Base-by-base conservation (phyloP, 228 moss, liverwort and hornwort species). In the Sphagnum magellanicum region DNA sequence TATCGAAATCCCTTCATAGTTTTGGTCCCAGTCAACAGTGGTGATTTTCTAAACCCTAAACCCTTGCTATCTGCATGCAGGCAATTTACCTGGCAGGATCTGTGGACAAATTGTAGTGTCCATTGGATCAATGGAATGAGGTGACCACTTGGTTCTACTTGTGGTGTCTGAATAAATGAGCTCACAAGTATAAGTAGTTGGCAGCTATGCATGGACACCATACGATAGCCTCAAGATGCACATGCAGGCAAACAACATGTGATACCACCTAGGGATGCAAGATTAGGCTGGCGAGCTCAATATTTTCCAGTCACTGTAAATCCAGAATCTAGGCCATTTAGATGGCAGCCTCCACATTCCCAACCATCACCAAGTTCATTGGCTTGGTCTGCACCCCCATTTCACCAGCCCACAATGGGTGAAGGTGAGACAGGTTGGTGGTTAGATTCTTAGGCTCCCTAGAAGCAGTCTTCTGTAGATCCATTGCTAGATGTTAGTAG, bases 81-180 rank as follows among this genome's bases (percentile, higher is more conserved):
- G 49, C 65, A 51, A 51, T 65, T 15, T 65, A 65, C 49, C 49
- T 65, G 15, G 48, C 65, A 17, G 65, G 65, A 13, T 49, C 65
- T 12, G 47, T 65, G 65, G 49, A 65, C 65, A 50, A 65, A 11
- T 12, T 12, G 12, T 14, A 8, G 9, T 8, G 12, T 55, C 9
- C 8, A 12, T 8, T 8, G 55, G 9, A 6, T 11, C 50, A 48
- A 12, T 50, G 49, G 65, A 65, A 65, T 49, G 10, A 10, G 9
- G 11, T 10, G 0, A 65, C 49, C 12, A 50, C 65, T 49, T 49
- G 12, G 7, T 15, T 50, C 49, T 65, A 49, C 65, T 10, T 65
- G 9, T 65, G 65, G 65, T 65, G 65, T 15, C 65, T 55, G 55
- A 12, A 55, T 55, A 55, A 55, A 12, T 55, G 55, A 12, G 55